A percentile compares a stretch with the other conserved stretches of the same genome.
Evolutionary conservation across 2,329 filamentous ascomycete species (phyloP).

Genomic region (Apiospora malaysiana): DNA sequence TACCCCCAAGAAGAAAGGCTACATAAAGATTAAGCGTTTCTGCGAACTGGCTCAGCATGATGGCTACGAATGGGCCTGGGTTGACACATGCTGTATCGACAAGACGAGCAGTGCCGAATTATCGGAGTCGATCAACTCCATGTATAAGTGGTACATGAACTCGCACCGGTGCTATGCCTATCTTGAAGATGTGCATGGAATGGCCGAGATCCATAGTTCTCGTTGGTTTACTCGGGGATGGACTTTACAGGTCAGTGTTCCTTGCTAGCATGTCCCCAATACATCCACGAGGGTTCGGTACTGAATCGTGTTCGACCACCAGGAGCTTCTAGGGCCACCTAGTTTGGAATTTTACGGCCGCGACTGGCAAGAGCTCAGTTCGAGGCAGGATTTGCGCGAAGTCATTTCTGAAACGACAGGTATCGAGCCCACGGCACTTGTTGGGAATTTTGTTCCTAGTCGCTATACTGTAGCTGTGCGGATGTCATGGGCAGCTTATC

Average conservation of each 20-base stretch:
- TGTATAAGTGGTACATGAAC: slow-evolving; percentile 29
- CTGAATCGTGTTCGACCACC: not conserved
- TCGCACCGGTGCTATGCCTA: slow-evolving; percentile 28
- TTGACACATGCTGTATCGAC: slow-evolving; percentile 19
- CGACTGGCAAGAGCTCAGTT: not conserved
- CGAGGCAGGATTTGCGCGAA: not conserved
- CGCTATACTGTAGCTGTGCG: slow-evolving; percentile 14
- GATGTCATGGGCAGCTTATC: slow-evolving; percentile 28
- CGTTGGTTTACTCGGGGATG: not conserved
- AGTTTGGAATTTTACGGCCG: not conserved
- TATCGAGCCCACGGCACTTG: not conserved
- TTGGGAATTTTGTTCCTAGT: not conserved
- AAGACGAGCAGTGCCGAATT: slow-evolving; percentile 3
- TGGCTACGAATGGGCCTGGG: slow-evolving; percentile 4
- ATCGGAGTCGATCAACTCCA: slow-evolving; percentile 25
- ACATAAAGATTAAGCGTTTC: not conserved
- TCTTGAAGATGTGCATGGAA: slow-evolving; percentile 13
- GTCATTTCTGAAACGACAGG: not conserved
- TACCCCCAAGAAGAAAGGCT: not conserved
- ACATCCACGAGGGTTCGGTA: not conserved
- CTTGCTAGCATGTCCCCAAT: not conserved
- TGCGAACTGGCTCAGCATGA: not conserved
- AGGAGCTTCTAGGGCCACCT: not conserved
- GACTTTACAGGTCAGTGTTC: not conserved
- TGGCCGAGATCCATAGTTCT: not conserved